Percentiles rank a stretch among this genome's conserved stretches.
phyloP scores from a whole-genome alignment of 129 eudicot species.

The Glebionis coronaria region DNA sequence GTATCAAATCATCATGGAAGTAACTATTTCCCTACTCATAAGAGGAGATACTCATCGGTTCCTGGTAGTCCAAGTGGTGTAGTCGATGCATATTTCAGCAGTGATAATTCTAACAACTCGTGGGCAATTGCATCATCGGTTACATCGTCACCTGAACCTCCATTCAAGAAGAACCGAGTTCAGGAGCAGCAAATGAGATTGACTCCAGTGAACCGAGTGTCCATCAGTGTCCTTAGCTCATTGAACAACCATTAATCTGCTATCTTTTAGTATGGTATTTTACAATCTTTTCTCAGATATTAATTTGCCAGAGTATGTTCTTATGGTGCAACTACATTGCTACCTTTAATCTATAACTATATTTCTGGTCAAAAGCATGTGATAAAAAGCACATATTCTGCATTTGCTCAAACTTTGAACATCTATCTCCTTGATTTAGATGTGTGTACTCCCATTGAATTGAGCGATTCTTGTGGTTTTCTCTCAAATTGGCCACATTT shows the following conservation, averaged over 20 bases:
- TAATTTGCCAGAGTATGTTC: slow-evolving; percentile 30
- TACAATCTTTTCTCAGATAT: slow-evolving; percentile 26
- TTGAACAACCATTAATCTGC: slow-evolving; percentile 35
- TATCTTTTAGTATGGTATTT: slow-evolving; percentile 43
- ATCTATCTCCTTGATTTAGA: slow-evolving; percentile 38
- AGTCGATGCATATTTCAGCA: slow-evolving; percentile 61
- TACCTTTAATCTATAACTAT: slow-evolving; percentile 33
- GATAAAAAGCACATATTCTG: slow-evolving; percentile 38
- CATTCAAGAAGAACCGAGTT: slow-evolving; percentile 64
- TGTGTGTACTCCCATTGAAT: slow-evolving; percentile 34
- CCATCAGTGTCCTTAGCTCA: slow-evolving; percentile 39
- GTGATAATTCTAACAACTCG: slow-evolving; percentile 66
- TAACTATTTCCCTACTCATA: slow-evolving; percentile 34
- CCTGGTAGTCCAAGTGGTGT: slow-evolving; percentile 78
- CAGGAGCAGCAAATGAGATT: slow-evolving; percentile 74
- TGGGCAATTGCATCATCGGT: slow-evolving; percentile 55
- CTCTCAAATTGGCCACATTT: slow-evolving; percentile 25
- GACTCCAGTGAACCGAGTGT: slow-evolving; percentile 49
- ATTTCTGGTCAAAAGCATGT: slow-evolving; percentile 51
- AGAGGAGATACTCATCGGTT: slow-evolving; percentile 45
- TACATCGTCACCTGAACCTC: slow-evolving; percentile 62
- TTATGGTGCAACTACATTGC: slow-evolving; percentile 37
- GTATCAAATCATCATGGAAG: slow-evolving; percentile 29
- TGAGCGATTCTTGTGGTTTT: slow-evolving; percentile 31
- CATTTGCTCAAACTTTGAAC: slow-evolving; percentile 32